Evolutionary conservation across 2,329 filamentous ascomycete genomes (phyloP).

Genomic region (Fusarium domesticum): DNA sequence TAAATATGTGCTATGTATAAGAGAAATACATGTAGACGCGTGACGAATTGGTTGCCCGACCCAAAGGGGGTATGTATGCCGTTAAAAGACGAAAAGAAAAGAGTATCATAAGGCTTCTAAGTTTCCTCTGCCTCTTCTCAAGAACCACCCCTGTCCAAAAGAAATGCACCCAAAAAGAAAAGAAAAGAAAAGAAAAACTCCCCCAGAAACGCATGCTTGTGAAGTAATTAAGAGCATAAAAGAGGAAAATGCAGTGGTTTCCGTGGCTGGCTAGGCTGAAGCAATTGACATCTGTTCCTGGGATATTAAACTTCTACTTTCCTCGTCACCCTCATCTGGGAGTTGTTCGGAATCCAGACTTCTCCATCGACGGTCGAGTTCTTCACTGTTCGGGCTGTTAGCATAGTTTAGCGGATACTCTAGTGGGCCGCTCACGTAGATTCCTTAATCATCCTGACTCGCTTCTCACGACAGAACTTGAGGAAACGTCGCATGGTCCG

Average conservation of each 20-base stretch:
- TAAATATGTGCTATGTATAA: no score
- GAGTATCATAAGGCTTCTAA: not conserved
- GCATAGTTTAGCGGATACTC: not conserved
- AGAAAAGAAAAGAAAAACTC: no score
- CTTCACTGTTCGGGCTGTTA: not conserved
- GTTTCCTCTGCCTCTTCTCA: not conserved
- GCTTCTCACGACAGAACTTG: slow-evolving; percentile 44
- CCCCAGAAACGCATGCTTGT: not conserved
- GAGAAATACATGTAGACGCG: no score
- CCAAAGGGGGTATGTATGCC: not conserved
- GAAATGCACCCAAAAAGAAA: no score
- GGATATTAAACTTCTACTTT: not conserved
- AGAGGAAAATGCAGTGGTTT: no score
- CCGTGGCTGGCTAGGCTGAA: no score
- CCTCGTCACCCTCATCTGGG: not conserved
- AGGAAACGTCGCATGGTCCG: slow-evolving; percentile 53
- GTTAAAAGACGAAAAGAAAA: not conserved
- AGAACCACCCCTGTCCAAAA: not conserved
- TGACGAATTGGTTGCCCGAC: not conserved
- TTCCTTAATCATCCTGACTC: slow-evolving; percentile 40
- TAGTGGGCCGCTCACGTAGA: slow-evolving; percentile 37
- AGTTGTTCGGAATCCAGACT: not conserved
- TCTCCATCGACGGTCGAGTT: not conserved
- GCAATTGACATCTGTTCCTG: not conserved
- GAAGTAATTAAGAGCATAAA: not conserved